Evolutionary conservation across 1,284 basidiomycete genomes (phyloP).

Genomic region (Schizopora paradoxa): DNA sequence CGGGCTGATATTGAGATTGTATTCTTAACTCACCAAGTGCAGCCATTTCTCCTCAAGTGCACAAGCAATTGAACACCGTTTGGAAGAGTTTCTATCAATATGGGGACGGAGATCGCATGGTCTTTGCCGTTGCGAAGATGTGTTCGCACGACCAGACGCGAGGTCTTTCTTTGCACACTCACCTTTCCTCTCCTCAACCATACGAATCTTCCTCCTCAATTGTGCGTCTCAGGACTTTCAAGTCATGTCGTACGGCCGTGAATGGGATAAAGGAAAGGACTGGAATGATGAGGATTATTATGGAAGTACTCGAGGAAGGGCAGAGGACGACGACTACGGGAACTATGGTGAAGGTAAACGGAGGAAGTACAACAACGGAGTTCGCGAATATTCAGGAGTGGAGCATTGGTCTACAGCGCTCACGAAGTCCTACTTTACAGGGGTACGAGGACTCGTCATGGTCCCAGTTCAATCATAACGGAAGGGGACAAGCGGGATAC

Average conservation of each 20-base stretch:
- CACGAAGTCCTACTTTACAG: constrained; percentile 30
- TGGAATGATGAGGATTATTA: constrained; percentile 39
- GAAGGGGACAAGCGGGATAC: too few species aligned
- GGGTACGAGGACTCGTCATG: constrained; percentile 43
- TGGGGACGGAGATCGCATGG: too few species aligned
- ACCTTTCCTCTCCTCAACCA: constrained; percentile 13
- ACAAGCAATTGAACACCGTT: too few species aligned
- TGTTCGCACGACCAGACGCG: too few species aligned
- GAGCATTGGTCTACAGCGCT: constrained; percentile 15
- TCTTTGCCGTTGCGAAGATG: too few species aligned
- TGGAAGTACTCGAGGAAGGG: constrained; percentile 45
- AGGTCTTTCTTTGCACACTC: too few species aligned
- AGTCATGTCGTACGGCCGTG: constrained; percentile 68
- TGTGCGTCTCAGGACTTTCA: too few species aligned
- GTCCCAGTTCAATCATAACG: constrained; percentile 38
- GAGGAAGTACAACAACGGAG: constrained; percentile 70
- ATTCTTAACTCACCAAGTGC: constrained; percentile 40
- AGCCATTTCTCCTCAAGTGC: too few species aligned
- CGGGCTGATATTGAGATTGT: background rate
- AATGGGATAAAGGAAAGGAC: constrained; percentile 77
- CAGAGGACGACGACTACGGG: constrained; percentile 45
- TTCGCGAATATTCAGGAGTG: constrained; percentile 34
- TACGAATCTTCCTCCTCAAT: too few species aligned
- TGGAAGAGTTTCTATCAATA: too few species aligned
- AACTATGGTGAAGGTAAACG: constrained; percentile 65